Conservation (phyloP, 305 asterid species). For the Ruellia speciosa region DNA sequence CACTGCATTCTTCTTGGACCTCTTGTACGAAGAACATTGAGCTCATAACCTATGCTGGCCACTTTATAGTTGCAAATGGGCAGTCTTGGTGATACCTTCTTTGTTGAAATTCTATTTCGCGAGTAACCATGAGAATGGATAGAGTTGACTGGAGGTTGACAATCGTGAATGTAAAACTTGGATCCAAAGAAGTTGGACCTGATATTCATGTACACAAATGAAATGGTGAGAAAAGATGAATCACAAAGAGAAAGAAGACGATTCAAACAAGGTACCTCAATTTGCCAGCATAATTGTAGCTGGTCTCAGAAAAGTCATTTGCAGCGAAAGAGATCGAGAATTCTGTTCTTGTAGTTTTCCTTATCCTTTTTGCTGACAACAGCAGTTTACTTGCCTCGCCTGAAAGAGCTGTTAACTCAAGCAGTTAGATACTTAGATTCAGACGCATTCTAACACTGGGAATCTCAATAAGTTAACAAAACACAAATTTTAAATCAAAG, state of each 20-base stretch:
- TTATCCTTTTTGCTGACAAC: slow-evolving; percentile 56
- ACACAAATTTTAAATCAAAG: slow-evolving; percentile 1
- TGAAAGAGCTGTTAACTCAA: slow-evolving; percentile 40
- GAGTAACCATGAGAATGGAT: slow-evolving; percentile 36
- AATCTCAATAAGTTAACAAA: not conserved
- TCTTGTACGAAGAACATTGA: slow-evolving; percentile 62
- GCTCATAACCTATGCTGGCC: slow-evolving; percentile 57
- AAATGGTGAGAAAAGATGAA: not conserved
- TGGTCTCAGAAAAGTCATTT: slow-evolving; percentile 55
- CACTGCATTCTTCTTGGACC: slow-evolving; percentile 70
- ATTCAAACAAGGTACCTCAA: slow-evolving; percentile 35
- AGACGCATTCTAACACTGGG: too few species aligned
- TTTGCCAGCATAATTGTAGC: slow-evolving; percentile 50
- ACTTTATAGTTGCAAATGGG: slow-evolving; percentile 40
- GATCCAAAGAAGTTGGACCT: slow-evolving; percentile 71
- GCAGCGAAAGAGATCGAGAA: slow-evolving; percentile 48
- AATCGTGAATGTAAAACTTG: slow-evolving; percentile 49
- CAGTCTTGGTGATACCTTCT: slow-evolving; percentile 38
- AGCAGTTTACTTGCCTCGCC: slow-evolving; percentile 54
- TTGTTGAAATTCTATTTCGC: slow-evolving; percentile 30
- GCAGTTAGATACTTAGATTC: too few species aligned
- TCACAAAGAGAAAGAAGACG: not conserved
- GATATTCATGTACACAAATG: slow-evolving; percentile 1
- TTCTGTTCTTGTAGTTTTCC: slow-evolving; percentile 51
- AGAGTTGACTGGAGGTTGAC: slow-evolving; percentile 33